Evolutionary conservation across 2,329 filamentous ascomycete species (phyloP).

Genomic region (Emericellopsis atlantica): DNA sequence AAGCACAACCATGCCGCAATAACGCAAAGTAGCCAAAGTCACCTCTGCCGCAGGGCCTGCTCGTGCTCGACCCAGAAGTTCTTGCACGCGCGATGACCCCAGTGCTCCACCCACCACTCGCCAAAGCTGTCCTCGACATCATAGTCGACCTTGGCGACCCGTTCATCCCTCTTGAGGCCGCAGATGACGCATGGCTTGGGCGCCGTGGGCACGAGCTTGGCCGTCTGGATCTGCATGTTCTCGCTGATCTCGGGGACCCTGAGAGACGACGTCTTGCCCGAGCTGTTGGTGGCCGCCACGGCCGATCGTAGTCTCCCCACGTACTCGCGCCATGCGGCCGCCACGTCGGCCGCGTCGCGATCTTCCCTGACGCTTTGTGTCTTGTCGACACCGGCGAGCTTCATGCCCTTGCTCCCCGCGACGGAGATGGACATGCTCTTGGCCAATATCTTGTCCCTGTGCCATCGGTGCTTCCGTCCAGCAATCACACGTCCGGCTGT

Average conservation of each 20-base stretch:
- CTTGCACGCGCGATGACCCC: constrained; percentile 68
- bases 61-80: constrained; percentile 80
- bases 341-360: constrained; percentile 68
- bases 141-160: constrained; percentile 62
- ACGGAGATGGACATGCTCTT: constrained; percentile 84
- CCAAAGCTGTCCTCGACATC: constrained; percentile 83
- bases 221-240: constrained; percentile 52
- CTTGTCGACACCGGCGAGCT: constrained; percentile 75
- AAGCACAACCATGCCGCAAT: no score
- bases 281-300: constrained; percentile 53
- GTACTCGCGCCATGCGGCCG: constrained; percentile 62
- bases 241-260: constrained; percentile 60
- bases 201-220: constrained; percentile 63
- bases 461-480: constrained; percentile 80
- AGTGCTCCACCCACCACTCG: constrained; percentile 92
- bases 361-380: constrained; percentile 73
- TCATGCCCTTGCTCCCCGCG: constrained; percentile 74
- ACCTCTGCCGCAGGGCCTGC: constrained; percentile 55
- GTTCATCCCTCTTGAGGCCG: constrained; percentile 77
- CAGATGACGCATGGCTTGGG: constrained; percentile 72
- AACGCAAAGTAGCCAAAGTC: constrained; percentile 3
- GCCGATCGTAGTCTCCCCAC: constrained; percentile 63
- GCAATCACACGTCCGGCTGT: constrained; percentile 73
- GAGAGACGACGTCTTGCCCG: constrained; percentile 32
- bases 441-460: constrained; percentile 71